Evolutionary conservation across 768 basidiomycete species (phyloP), one percentile per base, ranked within the genome.

Genomic region (Tricholoma terreum): DNA sequence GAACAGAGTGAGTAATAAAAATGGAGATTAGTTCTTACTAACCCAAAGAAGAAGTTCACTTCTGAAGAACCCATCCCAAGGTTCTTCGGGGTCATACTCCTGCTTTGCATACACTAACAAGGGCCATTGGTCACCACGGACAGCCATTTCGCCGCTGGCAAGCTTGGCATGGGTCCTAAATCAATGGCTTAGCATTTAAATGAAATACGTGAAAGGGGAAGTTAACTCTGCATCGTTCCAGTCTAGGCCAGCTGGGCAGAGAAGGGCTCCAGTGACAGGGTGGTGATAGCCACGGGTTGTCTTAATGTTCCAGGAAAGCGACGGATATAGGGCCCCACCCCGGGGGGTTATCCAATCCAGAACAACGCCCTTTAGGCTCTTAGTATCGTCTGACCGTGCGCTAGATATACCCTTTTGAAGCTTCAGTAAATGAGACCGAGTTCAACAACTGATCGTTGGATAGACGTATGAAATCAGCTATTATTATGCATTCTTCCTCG

Each of bases 71-170:
- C 70, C 63, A 0, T 67, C 60, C 70, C 67, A 69, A 4, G 67
- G 67, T 21, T 70, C 62, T 24, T 63, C 54, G 2, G 56, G 34
- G 33, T 71, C 55, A 31, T 61, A 70, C 4, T 27, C 34, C 22
- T 62, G 55, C 15, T 61, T 46, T 2, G 31, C 8, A 38, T 71
- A 70, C 6, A 69, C 19, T 21, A 69, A 62, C 1, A 64, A 31
- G 0, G 63, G 67, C 68, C 69, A 70, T 10, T 67, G 66, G 51
- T 69, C 65, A 10, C 67, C 65, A 4, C 53, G 17, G 8, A 68
- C 60, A 42, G 27, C 64, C 42, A 6, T 58, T 62, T 21, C 40
- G 58, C 7, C 36, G 2, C 6, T 59, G 51, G 21, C 52, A 49
- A 21, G 31, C n/a, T n/a, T 43, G 36, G 30, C 55, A 34, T n/a